A percentile compares a stretch with the other conserved stretches of the same genome.
Evolutionary conservation across 768 basidiomycete genomes (phyloP).

Genomic region (Fistulinella prunicolor): DNA sequence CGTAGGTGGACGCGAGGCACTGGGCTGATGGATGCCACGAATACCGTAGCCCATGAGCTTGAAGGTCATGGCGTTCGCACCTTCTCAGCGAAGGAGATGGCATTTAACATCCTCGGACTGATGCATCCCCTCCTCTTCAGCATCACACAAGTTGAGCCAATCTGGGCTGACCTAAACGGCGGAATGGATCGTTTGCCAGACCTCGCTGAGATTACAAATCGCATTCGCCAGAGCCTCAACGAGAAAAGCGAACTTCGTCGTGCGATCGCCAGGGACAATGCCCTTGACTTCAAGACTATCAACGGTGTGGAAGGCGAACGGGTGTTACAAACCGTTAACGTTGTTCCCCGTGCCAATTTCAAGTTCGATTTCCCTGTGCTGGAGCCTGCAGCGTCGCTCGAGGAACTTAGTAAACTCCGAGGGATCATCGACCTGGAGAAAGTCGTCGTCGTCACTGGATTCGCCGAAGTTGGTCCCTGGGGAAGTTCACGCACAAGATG

Average conservation of each 20-base stretch:
- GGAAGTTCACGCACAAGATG: slow-evolving; percentile 96
- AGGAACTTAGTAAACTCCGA: slow-evolving; percentile 73
- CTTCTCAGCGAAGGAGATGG: slow-evolving; percentile 99
- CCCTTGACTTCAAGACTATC: slow-evolving; percentile 90
- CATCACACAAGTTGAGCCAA: slow-evolving; percentile 98
- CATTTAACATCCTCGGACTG: slow-evolving; percentile 98
- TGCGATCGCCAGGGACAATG: slow-evolving; percentile 89
- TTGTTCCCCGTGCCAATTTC: slow-evolving; percentile 98
- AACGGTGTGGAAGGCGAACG: slow-evolving; percentile 92
- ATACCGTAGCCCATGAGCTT: slow-evolving; percentile 90
- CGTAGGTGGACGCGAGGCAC: slow-evolving; percentile 95
- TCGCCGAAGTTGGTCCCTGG: slow-evolving; percentile 98
- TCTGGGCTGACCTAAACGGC: slow-evolving; percentile 98
- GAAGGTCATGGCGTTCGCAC: slow-evolving; percentile 93
- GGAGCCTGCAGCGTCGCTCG: slow-evolving; percentile 66
- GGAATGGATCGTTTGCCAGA: slow-evolving; percentile 98
- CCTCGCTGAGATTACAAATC: slow-evolving; percentile 85
- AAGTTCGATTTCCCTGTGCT: slow-evolving; percentile 89
- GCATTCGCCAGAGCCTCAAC: slow-evolving; percentile 78
- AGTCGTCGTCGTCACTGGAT: slow-evolving; percentile 94
- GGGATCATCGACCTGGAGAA: slow-evolving; percentile 95
- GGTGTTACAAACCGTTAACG: slow-evolving; percentile 86
- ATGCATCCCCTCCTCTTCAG: slow-evolving; percentile 99
- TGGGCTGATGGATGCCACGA: slow-evolving; percentile 93
- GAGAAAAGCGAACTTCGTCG: slow-evolving; percentile 91